Evolutionary conservation across 306 rosid species (phyloP).

Genomic region (Echinosophora koreensis): DNA sequence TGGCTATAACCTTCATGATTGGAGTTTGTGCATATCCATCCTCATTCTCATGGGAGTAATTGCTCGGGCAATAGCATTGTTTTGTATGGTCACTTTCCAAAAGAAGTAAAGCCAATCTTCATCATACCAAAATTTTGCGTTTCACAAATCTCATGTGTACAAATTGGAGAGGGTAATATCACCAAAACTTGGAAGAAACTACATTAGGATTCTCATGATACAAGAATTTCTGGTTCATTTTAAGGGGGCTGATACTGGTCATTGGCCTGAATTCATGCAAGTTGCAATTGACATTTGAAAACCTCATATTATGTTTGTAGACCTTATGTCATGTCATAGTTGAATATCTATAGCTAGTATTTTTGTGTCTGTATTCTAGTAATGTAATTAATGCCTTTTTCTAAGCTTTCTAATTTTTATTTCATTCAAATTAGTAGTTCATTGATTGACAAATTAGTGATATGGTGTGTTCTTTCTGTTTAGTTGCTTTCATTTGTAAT

Average conservation of each 20-base stretch:
- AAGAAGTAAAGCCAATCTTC: constrained; percentile 62
- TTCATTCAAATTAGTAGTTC: not conserved
- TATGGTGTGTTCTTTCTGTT: too few species aligned
- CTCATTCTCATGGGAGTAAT: constrained; percentile 70
- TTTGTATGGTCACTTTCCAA: constrained; percentile 72
- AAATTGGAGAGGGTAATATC: constrained; percentile 26
- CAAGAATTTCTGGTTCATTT: constrained; percentile 14
- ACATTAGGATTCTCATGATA: constrained; percentile 22
- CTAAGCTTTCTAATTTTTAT: not conserved
- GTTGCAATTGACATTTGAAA: not conserved
- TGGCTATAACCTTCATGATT: constrained; percentile 79
- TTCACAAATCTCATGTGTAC: not conserved
- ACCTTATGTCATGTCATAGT: constrained; percentile 8
- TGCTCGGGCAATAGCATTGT: constrained; percentile 66
- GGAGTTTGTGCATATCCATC: constrained; percentile 72
- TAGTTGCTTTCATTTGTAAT: too few species aligned
- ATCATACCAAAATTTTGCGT: constrained; percentile 12
- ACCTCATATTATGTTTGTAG: constrained; percentile 22
- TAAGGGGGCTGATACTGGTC: constrained; percentile 3
- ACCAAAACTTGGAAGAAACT: not conserved
- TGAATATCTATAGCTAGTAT: not conserved
- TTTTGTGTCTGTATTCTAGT: not conserved
- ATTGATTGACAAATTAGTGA: not conserved
- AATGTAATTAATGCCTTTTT: not conserved
- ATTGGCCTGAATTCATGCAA: constrained; percentile 17